Evolutionary conservation across 2,329 filamentous ascomycete species (phyloP), one percentile per base, ranked within the genome.

Genomic region (Beauveria sp.): DNA sequence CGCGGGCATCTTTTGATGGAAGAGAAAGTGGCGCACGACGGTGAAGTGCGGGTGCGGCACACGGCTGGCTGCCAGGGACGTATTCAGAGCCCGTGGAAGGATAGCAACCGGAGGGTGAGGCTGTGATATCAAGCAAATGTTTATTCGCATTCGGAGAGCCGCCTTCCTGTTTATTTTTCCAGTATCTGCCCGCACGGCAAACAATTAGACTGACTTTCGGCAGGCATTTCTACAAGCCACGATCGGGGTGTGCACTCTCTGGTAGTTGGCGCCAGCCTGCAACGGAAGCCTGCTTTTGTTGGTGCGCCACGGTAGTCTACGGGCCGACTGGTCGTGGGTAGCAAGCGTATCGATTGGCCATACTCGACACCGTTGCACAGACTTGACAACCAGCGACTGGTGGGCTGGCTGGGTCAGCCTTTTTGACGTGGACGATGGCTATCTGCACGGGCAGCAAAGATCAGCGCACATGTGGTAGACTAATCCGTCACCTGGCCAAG

Each of bases 401-500:
- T 51, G 22, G 38, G 16, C 24, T 30, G 20, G 20, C 43, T 3
- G 22, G 38, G 42, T 20, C 3, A 56, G 18, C 12, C 20, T 20
- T 43, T 38, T 22, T 7, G 26, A 14, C 14, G 45, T 24, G 26
- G 50, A 46, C 28, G 46, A 58, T 42, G 56, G 57, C 45, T 42
- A 43, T 52, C 18, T 50, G 57, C 47, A 45, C 34, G 16, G 38
- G 24, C 26, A 12, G 12, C 7, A 45, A 45, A 59, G 57, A 59
- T 59, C 57, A 52, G 38, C 57, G 38, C 24, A 12, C 47, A 58
- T 58, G 56, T 46, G 56, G 56, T 51, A 45, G 46, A 50, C 46
- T 49, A 30, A 50, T 42, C 55, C n/a, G 47, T 59, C 57, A 59
- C 57, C 57, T 59, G 57, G 57, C 47, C 26, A 28, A n/a, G 7